Percentiles rank a stretch among this genome's conserved stretches.
phyloP scores from a whole-genome alignment of 2,329 filamentous ascomycete species.

The Plenodomus biglobosus region DNA sequence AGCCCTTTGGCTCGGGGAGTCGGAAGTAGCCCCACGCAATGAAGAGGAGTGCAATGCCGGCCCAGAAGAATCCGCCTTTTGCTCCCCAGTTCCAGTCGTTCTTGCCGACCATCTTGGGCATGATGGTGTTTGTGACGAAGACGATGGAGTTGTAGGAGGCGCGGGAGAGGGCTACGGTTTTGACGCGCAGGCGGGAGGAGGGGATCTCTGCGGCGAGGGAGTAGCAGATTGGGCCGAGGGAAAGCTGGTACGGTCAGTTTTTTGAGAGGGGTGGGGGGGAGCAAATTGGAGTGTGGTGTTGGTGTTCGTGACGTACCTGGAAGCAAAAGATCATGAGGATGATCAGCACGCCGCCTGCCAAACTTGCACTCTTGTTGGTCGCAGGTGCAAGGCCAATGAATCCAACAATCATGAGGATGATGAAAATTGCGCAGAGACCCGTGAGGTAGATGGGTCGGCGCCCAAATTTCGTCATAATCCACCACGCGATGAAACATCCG shows the following conservation, averaged over 20 bases:
- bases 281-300: too few relatives aligned
- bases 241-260: conserved; percentile 70
- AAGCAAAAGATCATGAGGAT: conserved; percentile 31
- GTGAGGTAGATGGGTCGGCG: conserved; percentile 73
- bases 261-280: conserved; percentile 34
- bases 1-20: conserved; percentile 24
- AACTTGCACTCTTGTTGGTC: conserved; percentile 49
- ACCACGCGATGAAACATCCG: conserved; percentile 74
- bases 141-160: conserved; percentile 27
- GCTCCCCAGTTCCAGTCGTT: conserved; percentile 31
- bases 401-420: conserved; percentile 56
- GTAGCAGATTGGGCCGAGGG: conserved; percentile 84
- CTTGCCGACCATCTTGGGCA: conserved; percentile 28
- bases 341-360: conserved; percentile 28
- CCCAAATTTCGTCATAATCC: conserved; percentile 73
- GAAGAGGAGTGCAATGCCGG: conserved; percentile 20
- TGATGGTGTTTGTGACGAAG: conserved; percentile 25
- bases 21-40: conserved; percentile 27
- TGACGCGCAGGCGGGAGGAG: conserved; percentile 78
- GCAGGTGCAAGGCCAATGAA: conserved; percentile 65
- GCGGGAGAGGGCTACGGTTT: conserved; percentile 81
- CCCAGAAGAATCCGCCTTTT: conserved; percentile 29
- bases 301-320: conserved; percentile 15
- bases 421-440: conserved; percentile 47
- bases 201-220: conserved; percentile 81